Evolutionary conservation across 768 basidiomycete genomes (phyloP).

Genomic region (Phanerochaete sordida): DNA sequence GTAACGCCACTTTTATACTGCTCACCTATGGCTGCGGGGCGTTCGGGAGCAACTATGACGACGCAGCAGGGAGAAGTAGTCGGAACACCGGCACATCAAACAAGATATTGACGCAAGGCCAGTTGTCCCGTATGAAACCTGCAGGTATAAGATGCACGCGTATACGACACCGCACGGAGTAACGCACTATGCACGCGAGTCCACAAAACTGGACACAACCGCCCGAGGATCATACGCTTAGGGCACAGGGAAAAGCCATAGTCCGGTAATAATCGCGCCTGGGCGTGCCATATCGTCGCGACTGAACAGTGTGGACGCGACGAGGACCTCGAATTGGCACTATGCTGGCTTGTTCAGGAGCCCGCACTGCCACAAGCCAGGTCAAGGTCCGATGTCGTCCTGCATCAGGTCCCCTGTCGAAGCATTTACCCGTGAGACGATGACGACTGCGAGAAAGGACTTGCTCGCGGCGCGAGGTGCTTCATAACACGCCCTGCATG

Average conservation of each 20-base stretch:
- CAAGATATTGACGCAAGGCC: background rate
- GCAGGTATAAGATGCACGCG: background rate
- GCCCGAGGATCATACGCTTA: background rate
- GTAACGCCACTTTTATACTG: background rate
- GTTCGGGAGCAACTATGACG: background rate
- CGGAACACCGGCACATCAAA: slow-evolving; percentile 1
- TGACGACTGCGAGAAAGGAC: background rate
- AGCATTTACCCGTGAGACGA: background rate
- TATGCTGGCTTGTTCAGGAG: background rate
- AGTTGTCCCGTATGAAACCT: background rate
- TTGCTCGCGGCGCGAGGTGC: background rate
- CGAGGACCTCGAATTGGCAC: background rate
- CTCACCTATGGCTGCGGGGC: background rate
- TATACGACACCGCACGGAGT: slow-evolving; percentile 1
- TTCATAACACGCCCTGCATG: background rate
- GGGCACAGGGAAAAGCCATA: background rate
- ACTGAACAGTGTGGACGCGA: background rate
- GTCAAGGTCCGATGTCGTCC: background rate
- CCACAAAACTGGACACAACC: slow-evolving; percentile 1
- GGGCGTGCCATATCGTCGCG: background rate
- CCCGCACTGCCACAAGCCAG: background rate
- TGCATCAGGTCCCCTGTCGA: background rate
- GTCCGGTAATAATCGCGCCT: slow-evolving; percentile 2
- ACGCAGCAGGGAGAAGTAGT: background rate
- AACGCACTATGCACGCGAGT: slow-evolving; percentile 4